These are phyloP conservation scores for Zygoascus ofunaensis DNA, from an alignment of 805 yeast genomes.

Conservation along the genomic window DNA sequence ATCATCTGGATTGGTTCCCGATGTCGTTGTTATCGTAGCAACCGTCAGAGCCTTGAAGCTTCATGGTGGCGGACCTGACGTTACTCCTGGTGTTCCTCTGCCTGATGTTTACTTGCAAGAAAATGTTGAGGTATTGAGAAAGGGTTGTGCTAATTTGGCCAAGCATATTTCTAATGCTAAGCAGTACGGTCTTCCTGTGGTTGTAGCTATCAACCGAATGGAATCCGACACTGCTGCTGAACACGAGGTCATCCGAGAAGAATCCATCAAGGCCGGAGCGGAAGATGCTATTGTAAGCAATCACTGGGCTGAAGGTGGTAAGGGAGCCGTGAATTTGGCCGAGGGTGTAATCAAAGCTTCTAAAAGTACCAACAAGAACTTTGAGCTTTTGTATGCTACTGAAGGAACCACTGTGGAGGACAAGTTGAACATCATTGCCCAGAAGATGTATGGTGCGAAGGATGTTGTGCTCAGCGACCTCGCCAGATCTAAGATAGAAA, in stretches of 20 bases:
- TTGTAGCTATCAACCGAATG: conserved; percentile 88
- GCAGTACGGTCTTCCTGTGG: conserved; percentile 81
- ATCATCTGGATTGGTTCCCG: conserved; percentile 79
- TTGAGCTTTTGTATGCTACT: conserved; percentile 60
- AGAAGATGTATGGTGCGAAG: conserved; percentile 87
- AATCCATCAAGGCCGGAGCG: conserved; percentile 88
- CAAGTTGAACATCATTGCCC: conserved; percentile 70
- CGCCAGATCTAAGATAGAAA: conserved; percentile 73
- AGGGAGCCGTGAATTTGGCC: conserved; percentile 80
- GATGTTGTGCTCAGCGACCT: conserved; percentile 71
- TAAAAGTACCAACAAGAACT: conserved; percentile 30
- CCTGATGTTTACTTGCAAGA: conserved; percentile 76
- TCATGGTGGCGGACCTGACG: conserved; percentile 97
- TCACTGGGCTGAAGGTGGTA: conserved; percentile 96
- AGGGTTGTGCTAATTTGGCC: conserved; percentile 79
- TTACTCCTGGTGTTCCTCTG: conserved; percentile 82
- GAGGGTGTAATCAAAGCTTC: conserved; percentile 66
- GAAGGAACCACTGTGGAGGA: conserved; percentile 62
- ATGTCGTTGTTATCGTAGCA: conserved; percentile 87
- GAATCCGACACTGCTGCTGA: conserved; percentile 75
- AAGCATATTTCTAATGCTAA: conserved; percentile 85
- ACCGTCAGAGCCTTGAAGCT: conserved; percentile 94
- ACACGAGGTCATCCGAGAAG: conserved; percentile 67
- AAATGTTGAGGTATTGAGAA: conserved; percentile 64
- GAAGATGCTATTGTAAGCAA: conserved; percentile 79